phyloP scores from a whole-genome alignment of 441 rosid species.

The Populus hybrid region DNA sequence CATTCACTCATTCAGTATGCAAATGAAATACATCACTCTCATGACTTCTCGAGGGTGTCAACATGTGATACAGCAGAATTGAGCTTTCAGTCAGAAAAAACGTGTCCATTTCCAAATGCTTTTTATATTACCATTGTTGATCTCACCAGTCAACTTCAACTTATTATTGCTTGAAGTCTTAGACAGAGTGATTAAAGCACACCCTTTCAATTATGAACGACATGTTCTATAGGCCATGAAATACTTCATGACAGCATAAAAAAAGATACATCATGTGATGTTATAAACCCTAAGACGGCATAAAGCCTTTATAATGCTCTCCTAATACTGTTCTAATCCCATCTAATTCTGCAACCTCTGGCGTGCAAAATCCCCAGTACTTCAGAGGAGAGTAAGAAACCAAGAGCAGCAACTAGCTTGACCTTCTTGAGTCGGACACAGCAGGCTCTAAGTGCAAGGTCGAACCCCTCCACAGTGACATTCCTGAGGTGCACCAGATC shows the following conservation, averaged over 20 bases:
- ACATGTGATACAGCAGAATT: neutral
- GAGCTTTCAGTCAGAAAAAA: neutral
- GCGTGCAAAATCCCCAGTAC: constrained; percentile 58
- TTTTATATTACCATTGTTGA: neutral
- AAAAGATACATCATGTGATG: neutral
- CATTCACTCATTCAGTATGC: neutral
- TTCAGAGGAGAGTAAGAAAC: constrained; percentile 66
- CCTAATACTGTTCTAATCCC: constrained; percentile 47
- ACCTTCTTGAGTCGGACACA: constrained; percentile 74
- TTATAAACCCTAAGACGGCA: neutral
- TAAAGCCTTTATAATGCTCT: neutral
- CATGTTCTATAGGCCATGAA: neutral
- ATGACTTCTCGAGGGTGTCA: neutral
- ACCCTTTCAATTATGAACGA: neutral
- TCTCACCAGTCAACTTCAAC: neutral
- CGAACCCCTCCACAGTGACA: constrained; percentile 70
- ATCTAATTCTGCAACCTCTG: constrained; percentile 75
- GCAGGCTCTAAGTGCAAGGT: constrained; percentile 66
- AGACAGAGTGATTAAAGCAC: neutral
- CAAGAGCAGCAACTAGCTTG: constrained; percentile 63
- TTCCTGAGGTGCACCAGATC: constrained; percentile 68
- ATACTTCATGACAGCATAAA: neutral
- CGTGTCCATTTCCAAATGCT: neutral
- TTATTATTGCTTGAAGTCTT: neutral
- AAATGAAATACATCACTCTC: neutral